phyloP scores from a whole-genome alignment of 495 filamentous ascomycete genomes.

The Cenococcum geophilum region DNA sequence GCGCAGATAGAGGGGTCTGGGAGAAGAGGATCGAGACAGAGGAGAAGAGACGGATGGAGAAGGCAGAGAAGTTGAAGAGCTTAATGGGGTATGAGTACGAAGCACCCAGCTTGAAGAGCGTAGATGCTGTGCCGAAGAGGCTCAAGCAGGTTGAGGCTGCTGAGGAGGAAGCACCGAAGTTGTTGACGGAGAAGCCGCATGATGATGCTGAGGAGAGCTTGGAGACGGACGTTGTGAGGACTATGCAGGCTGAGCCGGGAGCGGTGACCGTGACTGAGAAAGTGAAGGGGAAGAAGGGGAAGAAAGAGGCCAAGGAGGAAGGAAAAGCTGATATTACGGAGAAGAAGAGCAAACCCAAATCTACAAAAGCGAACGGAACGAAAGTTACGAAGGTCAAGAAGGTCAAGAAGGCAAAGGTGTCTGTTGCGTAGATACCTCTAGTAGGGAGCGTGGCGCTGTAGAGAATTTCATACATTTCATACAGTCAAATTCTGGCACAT shows the following conservation, averaged over 20 bases:
- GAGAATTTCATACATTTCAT: not conserved
- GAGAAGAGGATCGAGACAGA: slow-evolving; percentile 62
- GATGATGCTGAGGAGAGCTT: not conserved
- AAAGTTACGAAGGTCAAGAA: not conserved
- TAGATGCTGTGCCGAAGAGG: slow-evolving; percentile 49
- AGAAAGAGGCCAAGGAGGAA: not conserved
- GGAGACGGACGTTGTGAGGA: not conserved
- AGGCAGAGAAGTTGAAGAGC: slow-evolving; percentile 66
- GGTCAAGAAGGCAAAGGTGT: not conserved
- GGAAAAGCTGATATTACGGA: not conserved
- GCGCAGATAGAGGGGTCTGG: slow-evolving; percentile 69
- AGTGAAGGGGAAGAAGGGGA: not conserved
- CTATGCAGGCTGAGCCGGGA: not conserved
- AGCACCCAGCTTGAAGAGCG: slow-evolving; percentile 62
- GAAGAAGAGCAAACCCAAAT: not conserved
- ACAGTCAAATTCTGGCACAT: not conserved
- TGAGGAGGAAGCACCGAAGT: slow-evolving; percentile 28
- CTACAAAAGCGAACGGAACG: not conserved
- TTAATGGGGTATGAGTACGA: slow-evolving; percentile 78
- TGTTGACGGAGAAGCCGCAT: not conserved
- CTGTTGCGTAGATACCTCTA: not conserved
- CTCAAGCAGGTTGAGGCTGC: slow-evolving; percentile 34
- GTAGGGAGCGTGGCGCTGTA: not conserved
- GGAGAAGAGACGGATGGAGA: slow-evolving; percentile 56
- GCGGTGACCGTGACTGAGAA: not conserved